These are phyloP conservation scores for Eremochloa ophiuroides DNA, from an alignment of 176 grass and related monocot genomes.

Conservation along the genomic window DNA sequence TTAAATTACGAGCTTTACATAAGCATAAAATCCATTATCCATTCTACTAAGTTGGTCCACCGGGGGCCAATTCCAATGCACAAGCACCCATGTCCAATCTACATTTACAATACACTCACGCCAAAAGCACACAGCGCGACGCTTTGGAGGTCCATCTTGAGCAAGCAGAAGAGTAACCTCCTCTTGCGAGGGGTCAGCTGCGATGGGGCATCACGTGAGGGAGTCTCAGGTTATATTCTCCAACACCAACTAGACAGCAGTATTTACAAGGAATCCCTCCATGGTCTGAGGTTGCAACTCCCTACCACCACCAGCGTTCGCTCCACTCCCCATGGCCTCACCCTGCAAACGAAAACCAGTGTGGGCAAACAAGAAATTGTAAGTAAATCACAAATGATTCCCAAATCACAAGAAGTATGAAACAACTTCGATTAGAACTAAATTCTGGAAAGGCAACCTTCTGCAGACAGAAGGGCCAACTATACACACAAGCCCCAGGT, in stretches of 20 bases:
- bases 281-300: neutral
- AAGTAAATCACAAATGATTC: neutral
- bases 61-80: no score
- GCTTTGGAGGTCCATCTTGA: neutral
- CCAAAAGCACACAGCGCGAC: neutral
- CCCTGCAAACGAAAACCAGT: neutral
- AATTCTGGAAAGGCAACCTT: neutral
- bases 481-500: neutral
- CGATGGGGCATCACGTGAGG: constrained; percentile 17
- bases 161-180: constrained; percentile 27
- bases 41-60: no score
- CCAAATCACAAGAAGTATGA: neutral
- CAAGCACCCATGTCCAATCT: neutral
- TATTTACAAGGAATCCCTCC: constrained; percentile 2
- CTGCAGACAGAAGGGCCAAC: neutral
- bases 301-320: neutral
- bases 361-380: neutral
- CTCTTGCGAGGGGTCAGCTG: constrained; percentile 29
- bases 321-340: constrained; percentile 17
- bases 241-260: constrained; percentile 18
- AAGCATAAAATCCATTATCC: no score
- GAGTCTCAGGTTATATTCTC: constrained; percentile 13
- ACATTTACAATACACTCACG: neutral
- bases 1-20: no score
- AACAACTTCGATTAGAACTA: neutral